Conservation (phyloP, 768 basidiomycete genomes). For the Lactarius evosmus region DNA sequence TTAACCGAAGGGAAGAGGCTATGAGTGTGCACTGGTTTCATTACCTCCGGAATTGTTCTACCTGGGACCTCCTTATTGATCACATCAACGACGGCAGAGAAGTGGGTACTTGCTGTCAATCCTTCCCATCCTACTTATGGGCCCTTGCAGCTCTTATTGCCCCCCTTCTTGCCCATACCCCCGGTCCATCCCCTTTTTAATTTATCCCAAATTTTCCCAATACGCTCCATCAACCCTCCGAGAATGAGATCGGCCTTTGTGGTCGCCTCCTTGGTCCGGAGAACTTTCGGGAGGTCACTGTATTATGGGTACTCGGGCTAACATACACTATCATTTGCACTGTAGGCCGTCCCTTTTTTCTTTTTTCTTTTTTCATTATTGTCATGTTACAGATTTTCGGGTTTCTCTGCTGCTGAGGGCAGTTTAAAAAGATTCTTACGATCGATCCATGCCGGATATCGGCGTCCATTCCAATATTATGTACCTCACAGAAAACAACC, state of each 20-base stretch:
- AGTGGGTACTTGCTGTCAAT: conserved; percentile 6
- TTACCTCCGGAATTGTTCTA: conserved; percentile 29
- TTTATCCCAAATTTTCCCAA: conserved; percentile 89
- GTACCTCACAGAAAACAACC: conserved; percentile 93
- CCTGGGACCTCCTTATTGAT: conserved; percentile 22
- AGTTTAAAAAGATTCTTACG: conserved; percentile 79
- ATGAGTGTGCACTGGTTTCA: conserved; percentile 78
- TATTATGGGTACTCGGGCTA: conserved; percentile 82
- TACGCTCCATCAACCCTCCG: conserved; percentile 85
- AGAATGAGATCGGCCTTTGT: conserved; percentile 78
- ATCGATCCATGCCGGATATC: conserved; percentile 82
- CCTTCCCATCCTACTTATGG: conserved; percentile 1
- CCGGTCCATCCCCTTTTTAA: conserved; percentile 52
- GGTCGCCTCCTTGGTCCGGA: conserved; percentile 68
- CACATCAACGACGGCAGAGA: conserved; percentile 28
- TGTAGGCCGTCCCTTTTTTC: conserved; percentile 51
- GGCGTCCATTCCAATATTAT: conserved; percentile 96
- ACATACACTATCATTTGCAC: conserved; percentile 85
- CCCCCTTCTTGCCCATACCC: conserved; percentile 47
- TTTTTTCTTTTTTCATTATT: conserved; percentile 2
- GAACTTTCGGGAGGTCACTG: conserved; percentile 76
- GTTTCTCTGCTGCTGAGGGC: conserved; percentile 82
- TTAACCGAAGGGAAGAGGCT: conserved; percentile 79
- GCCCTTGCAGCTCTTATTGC: conserved; percentile 40
- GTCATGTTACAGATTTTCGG: conserved; percentile 42